A percentile compares a stretch with the other conserved stretches of the same genome.
These are phyloP conservation scores for Rhodamnia argentea DNA, from an alignment of 345 rosid genomes.

Conservation along the genomic window DNA sequence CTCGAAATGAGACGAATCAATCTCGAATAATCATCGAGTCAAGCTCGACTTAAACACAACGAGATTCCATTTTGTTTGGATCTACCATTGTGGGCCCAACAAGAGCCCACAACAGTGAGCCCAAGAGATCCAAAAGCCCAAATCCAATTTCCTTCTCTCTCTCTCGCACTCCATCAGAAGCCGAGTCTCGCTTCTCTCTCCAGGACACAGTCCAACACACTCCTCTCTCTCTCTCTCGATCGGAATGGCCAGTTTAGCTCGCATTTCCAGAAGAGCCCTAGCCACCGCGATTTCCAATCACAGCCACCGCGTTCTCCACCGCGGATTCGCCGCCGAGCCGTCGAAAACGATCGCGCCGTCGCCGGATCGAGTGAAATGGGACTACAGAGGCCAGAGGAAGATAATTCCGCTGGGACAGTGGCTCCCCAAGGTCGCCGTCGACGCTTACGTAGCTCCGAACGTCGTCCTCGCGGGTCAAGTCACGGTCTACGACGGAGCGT, in stretches of 20 bases:
- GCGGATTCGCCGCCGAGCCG: slow-evolving; percentile 21
- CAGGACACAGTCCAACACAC: neutral
- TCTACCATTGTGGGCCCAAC: neutral
- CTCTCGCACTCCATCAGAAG: neutral
- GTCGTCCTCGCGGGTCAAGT: slow-evolving; percentile 94
- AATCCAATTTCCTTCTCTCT: neutral
- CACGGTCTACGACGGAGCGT: slow-evolving; percentile 72
- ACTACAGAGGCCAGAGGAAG: slow-evolving; percentile 90
- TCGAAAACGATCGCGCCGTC: slow-evolving; percentile 48
- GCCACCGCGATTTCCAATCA: slow-evolving; percentile 1
- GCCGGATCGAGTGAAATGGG: slow-evolving; percentile 88
- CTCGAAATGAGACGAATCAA: too few species aligned
- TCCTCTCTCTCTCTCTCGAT: neutral
- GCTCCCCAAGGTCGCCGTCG: slow-evolving; percentile 92
- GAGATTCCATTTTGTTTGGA: neutral
- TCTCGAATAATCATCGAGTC: too few species aligned
- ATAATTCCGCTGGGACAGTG: slow-evolving; percentile 92
- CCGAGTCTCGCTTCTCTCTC: neutral
- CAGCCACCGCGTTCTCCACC: slow-evolving; percentile 6
- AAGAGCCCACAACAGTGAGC: neutral
- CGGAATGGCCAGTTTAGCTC: slow-evolving; percentile 53
- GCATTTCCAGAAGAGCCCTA: slow-evolving; percentile 36
- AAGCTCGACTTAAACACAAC: too few species aligned
- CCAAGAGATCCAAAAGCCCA: neutral
- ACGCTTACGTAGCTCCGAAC: slow-evolving; percentile 89